A percentile compares a stretch with the other conserved stretches of the same genome.
Conservation (phyloP, 257 asterid genomes). For the Nicotiana undulata region DNA sequence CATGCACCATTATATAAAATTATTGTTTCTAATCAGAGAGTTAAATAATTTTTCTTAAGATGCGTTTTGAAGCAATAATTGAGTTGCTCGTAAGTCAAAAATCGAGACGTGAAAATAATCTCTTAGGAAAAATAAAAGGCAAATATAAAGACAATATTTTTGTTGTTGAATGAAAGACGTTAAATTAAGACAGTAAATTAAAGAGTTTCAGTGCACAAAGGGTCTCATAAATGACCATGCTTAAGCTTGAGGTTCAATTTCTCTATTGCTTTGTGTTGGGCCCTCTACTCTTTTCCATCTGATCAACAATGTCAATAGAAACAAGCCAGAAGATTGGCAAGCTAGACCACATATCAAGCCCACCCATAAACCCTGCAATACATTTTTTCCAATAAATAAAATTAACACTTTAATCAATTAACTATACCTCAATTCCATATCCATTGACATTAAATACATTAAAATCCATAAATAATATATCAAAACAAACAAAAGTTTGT, state of each 20-base stretch:
- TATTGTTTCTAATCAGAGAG: too few species aligned
- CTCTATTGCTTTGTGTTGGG: conserved; percentile 5
- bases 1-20: too few species aligned
- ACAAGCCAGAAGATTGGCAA: conserved; percentile 46
- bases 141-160: too few species aligned
- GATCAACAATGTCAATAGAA: conserved; percentile 38
- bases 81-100: too few species aligned
- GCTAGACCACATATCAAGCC: conserved; percentile 65
- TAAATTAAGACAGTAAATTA: too few species aligned
- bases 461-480: background rate
- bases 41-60: too few species aligned
- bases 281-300: conserved; percentile 50
- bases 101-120: too few species aligned
- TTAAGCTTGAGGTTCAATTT: background rate
- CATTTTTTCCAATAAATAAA: background rate
- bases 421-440: background rate
- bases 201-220: too few species aligned
- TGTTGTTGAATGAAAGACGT: too few species aligned
- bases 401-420: background rate
- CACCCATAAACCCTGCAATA: conserved; percentile 61
- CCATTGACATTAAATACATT: too few species aligned
- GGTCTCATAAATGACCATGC: background rate
- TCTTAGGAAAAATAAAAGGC: too few species aligned
- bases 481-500: background rate
- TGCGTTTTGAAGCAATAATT: too few species aligned